Evolutionary conservation across 768 basidiomycete species (phyloP).

Genomic region (Dendrothele bispora): DNA sequence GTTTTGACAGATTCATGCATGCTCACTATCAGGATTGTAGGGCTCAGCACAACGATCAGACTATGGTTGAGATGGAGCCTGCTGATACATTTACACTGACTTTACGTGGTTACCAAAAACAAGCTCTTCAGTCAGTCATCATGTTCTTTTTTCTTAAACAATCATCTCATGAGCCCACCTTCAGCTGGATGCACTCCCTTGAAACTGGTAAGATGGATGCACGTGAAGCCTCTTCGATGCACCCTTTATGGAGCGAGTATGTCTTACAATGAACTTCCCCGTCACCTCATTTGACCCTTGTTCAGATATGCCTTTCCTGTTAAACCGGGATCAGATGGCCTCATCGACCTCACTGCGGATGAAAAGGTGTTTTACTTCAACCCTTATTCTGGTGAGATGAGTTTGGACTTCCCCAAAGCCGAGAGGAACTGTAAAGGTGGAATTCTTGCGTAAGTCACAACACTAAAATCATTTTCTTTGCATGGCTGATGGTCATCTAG

Average conservation of each 20-base stretch:
- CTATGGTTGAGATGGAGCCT: conserved; percentile 82
- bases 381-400: conserved; percentile 88
- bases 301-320: conserved; percentile 73
- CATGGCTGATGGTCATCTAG: conserved; percentile 19
- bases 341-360: conserved; percentile 80
- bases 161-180: conserved; percentile 3
- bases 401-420: conserved; percentile 79
- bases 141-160: neutral
- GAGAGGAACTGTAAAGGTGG: conserved; percentile 81
- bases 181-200: conserved; percentile 88
- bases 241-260: conserved; percentile 94
- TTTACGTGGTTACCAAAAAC: conserved; percentile 89
- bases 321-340: conserved; percentile 47
- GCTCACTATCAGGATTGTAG: conserved; percentile 40
- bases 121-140: conserved; percentile 78
- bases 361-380: conserved; percentile 87
- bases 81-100: conserved; percentile 71
- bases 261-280: conserved; percentile 20
- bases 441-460: conserved; percentile 75
- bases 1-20: neutral
- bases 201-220: conserved; percentile 76
- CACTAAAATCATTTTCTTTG: conserved; percentile 4
- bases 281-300: conserved; percentile 10
- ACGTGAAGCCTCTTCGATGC: conserved; percentile 72
- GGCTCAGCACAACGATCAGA: conserved; percentile 79